Conservation (phyloP, 352 stramenopile species). For the Pythium apleroticum region DNA sequence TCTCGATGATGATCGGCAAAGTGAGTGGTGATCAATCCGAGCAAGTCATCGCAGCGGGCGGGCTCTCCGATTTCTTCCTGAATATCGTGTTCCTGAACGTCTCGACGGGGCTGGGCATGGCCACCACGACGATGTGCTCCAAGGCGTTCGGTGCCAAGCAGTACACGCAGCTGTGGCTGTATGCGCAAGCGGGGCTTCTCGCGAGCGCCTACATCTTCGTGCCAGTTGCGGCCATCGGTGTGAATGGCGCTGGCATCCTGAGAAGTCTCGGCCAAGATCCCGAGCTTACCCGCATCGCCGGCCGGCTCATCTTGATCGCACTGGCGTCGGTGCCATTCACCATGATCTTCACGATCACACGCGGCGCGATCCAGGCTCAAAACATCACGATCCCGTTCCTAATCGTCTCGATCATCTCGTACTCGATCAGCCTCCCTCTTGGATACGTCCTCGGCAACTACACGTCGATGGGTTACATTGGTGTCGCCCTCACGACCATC, state of each 20-base stretch:
- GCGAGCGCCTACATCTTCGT: conserved; percentile 42
- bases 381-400: conserved; percentile 65
- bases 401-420: conserved; percentile 38
- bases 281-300: conserved; percentile 43
- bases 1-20: conserved; percentile 67
- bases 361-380: conserved; percentile 58
- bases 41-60: conserved; percentile 57
- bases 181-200: conserved; percentile 56
- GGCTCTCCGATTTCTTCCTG: conserved; percentile 48
- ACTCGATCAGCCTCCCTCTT: conserved; percentile 36
- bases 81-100: conserved; percentile 50
- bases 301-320: conserved; percentile 38
- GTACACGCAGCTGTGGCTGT: conserved; percentile 59
- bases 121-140: conserved; percentile 65
- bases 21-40: conserved; percentile 48
- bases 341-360: conserved; percentile 53
- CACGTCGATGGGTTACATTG: conserved; percentile 53
- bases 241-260: conserved; percentile 48
- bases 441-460: conserved; percentile 57
- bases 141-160: conserved; percentile 65
- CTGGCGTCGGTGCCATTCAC: conserved; percentile 39
- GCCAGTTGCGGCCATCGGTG: conserved; percentile 37
- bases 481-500: conserved; percentile 47
- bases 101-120: conserved; percentile 51
- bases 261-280: conserved; percentile 52